Evolutionary conservation across 768 basidiomycete genomes (phyloP).

Genomic region (Mycena alexandri): DNA sequence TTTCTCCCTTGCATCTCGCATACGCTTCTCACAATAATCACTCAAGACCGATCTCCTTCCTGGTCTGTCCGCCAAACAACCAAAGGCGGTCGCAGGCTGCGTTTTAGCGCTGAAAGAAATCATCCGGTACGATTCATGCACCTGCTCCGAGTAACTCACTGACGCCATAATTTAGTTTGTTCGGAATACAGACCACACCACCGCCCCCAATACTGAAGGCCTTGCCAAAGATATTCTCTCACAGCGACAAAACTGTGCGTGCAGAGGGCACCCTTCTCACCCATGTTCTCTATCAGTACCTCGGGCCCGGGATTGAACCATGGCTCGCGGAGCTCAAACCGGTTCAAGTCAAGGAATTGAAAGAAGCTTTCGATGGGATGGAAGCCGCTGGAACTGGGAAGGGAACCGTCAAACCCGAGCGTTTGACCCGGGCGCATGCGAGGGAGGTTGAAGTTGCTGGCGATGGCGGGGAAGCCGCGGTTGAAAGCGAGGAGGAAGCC

Average conservation of each 20-base stretch:
- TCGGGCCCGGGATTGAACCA: constrained; percentile 86
- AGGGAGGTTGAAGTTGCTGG: constrained; percentile 72
- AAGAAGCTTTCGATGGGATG: constrained; percentile 88
- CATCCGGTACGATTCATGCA: constrained; percentile 65
- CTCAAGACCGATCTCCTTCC: constrained; percentile 80
- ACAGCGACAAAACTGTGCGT: constrained; percentile 95
- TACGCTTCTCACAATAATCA: constrained; percentile 31
- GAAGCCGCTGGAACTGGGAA: constrained; percentile 90
- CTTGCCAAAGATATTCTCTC: constrained; percentile 93
- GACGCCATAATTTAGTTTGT: constrained; percentile 62
- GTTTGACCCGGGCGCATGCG: constrained; percentile 81
- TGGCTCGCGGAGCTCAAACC: constrained; percentile 94
- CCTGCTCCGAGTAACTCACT: constrained; percentile 18
- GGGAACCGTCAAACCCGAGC: constrained; percentile 82
- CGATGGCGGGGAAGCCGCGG: constrained; percentile 53
- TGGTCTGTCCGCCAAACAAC: constrained; percentile 92
- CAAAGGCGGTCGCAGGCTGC: constrained; percentile 89
- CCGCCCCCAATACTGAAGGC: constrained; percentile 86
- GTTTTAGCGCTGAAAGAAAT: constrained; percentile 86
- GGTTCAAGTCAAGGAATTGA: constrained; percentile 95
- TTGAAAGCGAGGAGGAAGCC: constrained; percentile 54
- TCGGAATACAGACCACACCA: constrained; percentile 82
- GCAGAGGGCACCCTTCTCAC: constrained; percentile 88
- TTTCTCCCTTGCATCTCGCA: constrained; percentile 47
- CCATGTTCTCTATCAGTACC: constrained; percentile 85